Percentiles rank a stretch among this genome's conserved stretches.
Evolutionary conservation across 2,329 filamentous ascomycete species (phyloP).

Genomic region (Sarocladium strictum): DNA sequence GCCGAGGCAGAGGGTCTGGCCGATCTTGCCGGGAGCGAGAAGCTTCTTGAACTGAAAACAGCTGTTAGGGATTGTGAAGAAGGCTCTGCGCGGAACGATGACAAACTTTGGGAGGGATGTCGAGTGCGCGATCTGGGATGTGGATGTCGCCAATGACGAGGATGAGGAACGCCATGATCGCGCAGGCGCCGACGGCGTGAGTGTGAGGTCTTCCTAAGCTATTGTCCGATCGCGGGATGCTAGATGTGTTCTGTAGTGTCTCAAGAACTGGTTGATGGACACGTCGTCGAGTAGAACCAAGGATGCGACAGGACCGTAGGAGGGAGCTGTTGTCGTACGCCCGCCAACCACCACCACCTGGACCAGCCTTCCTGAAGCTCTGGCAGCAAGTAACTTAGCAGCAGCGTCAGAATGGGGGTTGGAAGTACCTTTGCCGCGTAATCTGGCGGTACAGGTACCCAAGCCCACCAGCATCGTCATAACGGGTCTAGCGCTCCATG

Average conservation of each 20-base stretch:
- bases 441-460: slow-evolving; percentile 1
- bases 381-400: not conserved
- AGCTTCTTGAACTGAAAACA: slow-evolving; percentile 70
- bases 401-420: not conserved
- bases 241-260: not conserved
- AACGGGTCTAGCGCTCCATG: slow-evolving; percentile 2
- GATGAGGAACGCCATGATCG: slow-evolving; percentile 78
- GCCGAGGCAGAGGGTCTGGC: slow-evolving; percentile 73
- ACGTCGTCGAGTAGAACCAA: not conserved
- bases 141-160: slow-evolving; percentile 90
- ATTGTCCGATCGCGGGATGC: not conserved
- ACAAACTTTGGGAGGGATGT: slow-evolving; percentile 71
- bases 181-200: not conserved
- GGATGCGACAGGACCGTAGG: slow-evolving; percentile 3
- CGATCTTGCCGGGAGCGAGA: slow-evolving; percentile 76
- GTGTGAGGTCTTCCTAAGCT: not conserved
- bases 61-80: not conserved
- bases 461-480: not conserved
- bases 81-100: not conserved
- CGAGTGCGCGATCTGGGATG: slow-evolving; percentile 86
- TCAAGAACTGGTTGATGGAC: not conserved
- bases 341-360: not conserved
- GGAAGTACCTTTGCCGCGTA: not conserved
- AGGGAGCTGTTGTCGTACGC: slow-evolving; percentile 7
- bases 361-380: slow-evolving; percentile 2